A percentile compares a stretch with the other conserved stretches of the same genome.
phyloP scores from a whole-genome alignment of 768 basidiomycete genomes.

The Serendipita sp. region DNA sequence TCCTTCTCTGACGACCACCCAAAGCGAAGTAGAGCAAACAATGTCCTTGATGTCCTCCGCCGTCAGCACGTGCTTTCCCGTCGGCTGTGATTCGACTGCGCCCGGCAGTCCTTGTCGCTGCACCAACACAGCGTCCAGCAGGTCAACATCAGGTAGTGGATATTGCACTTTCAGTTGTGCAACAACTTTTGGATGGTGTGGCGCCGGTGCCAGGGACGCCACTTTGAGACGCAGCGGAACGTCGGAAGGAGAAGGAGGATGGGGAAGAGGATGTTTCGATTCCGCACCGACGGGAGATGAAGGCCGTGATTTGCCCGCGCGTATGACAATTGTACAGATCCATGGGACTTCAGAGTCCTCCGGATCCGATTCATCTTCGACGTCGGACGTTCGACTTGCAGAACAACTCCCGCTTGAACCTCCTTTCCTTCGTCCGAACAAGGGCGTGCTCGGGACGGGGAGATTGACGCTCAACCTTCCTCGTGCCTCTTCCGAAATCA shows the following conservation, averaged over 20 bases:
- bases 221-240: constrained; percentile 35
- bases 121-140: constrained; percentile 7
- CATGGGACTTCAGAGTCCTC: constrained; percentile 96
- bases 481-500: neutral
- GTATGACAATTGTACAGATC: constrained; percentile 69
- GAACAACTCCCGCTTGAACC: neutral
- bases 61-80: constrained; percentile 38
- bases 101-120: constrained; percentile 15
- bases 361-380: constrained; percentile 75
- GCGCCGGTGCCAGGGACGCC: constrained; percentile 77
- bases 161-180: constrained; percentile 83
- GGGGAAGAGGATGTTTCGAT: constrained; percentile 10
- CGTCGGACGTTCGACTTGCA: constrained; percentile 10
- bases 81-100: constrained; percentile 10
- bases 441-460: neutral
- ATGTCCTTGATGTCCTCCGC: constrained; percentile 93
- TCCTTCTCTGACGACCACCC: constrained; percentile 85
- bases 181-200: constrained; percentile 92
- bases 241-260: constrained; percentile 11
- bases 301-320: constrained; percentile 14
- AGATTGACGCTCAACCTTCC: neutral
- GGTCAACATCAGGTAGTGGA: constrained; percentile 65
- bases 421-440: neutral
- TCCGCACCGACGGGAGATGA: neutral
- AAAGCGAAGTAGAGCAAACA: constrained; percentile 73